phyloP scores from a whole-genome alignment of 345 rosid genomes.

The rapeseed (Brassica napus) region Da-Ae NC_063436.1:4264001-4264500 shows the following conservation, averaged over 20 bases:
- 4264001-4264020: neutral
- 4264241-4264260: neutral
- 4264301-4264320: neutral
- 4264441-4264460: neutral
- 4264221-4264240: neutral
- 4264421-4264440: neutral
- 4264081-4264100: neutral
- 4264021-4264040: neutral
- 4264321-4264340: neutral
- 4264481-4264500: neutral
- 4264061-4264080: neutral
- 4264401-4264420: neutral
- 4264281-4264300: neutral
- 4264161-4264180: neutral
- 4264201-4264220: neutral
- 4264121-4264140: neutral
- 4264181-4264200: neutral
- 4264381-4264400: neutral
- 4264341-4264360: neutral
- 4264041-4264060: neutral
- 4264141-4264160: neutral
- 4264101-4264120: neutral
- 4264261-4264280: neutral
- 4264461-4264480: neutral
- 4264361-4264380: neutral